Conservation (phyloP, 176 grass and related monocot species). For the Eremochloa ophiuroides region DNA sequence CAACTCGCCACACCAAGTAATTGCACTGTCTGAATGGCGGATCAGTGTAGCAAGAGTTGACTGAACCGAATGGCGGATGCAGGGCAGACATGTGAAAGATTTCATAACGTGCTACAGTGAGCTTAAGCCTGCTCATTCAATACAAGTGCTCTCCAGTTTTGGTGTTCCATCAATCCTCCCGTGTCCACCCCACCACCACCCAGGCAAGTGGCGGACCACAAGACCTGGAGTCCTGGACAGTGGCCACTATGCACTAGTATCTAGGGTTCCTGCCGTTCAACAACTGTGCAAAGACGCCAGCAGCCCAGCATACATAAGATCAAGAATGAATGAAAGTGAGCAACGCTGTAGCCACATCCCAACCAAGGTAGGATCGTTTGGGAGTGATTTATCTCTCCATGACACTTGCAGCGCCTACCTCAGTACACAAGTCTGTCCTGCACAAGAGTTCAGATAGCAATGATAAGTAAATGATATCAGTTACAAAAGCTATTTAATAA, state of each 20-base stretch:
- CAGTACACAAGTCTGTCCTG: background rate
- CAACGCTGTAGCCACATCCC: background rate
- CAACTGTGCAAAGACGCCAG: slow-evolving; percentile 3
- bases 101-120: background rate
- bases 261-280: background rate
- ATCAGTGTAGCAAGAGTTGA: background rate
- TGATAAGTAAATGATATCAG: background rate
- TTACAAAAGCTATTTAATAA: background rate
- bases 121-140: slow-evolving; percentile 17
- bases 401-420: background rate
- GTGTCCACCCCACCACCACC: background rate
- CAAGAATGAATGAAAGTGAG: slow-evolving; percentile 1
- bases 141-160: slow-evolving; percentile 4
- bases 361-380: background rate
- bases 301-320: background rate
- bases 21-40: too few species aligned
- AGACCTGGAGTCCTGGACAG: background rate
- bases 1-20: background rate
- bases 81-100: background rate
- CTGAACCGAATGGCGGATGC: background rate
- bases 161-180: slow-evolving; percentile 16
- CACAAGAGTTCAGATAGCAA: slow-evolving; percentile 1
- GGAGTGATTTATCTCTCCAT: background rate
- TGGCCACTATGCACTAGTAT: background rate
- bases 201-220: background rate